These are phyloP conservation scores for Gossypium turneri DNA, from an alignment of 345 rosid genomes.

Conservation along the genomic window DNA sequence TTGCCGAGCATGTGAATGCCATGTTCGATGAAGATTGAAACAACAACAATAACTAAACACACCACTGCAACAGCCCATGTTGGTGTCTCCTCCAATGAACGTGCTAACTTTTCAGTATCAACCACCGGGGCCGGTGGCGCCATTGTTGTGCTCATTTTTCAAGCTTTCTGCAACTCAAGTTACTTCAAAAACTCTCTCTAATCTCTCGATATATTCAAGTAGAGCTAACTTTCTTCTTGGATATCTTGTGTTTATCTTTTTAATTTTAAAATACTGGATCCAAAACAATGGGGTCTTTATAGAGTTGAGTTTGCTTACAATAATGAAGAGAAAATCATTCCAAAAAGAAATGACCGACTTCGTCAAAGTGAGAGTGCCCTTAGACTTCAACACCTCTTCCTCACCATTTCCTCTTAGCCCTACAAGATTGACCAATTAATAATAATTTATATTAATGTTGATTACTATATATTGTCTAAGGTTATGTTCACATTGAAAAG, in stretches of 20 bases:
- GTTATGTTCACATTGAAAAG: background rate
- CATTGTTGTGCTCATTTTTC: slow-evolving; percentile 7
- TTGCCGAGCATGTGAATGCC: slow-evolving; percentile 50
- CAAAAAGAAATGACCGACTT: background rate
- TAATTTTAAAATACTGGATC: background rate
- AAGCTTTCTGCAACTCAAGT: background rate
- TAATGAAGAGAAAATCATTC: background rate
- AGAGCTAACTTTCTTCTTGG: background rate
- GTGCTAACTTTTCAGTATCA: slow-evolving; percentile 15
- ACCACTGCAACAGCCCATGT: slow-evolving; percentile 95
- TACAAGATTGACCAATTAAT: background rate
- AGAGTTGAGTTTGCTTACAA: background rate
- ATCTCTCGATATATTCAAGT: background rate
- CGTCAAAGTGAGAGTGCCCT: background rate
- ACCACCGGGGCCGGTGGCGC: background rate
- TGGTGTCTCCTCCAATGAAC: slow-evolving; percentile 60
- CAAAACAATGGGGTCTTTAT: background rate
- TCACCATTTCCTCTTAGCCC: background rate
- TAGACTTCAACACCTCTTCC: background rate
- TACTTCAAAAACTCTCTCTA: background rate
- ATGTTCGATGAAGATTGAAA: slow-evolving; percentile 72
- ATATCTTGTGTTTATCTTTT: background rate
- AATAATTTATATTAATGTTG: too few relatives aligned
- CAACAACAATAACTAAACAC: slow-evolving; percentile 56
- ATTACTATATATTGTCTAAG: background rate